These are phyloP conservation scores for Yarrowia deformans DNA, from an alignment of 805 yeast genomes.

Conservation along the genomic window DNA sequence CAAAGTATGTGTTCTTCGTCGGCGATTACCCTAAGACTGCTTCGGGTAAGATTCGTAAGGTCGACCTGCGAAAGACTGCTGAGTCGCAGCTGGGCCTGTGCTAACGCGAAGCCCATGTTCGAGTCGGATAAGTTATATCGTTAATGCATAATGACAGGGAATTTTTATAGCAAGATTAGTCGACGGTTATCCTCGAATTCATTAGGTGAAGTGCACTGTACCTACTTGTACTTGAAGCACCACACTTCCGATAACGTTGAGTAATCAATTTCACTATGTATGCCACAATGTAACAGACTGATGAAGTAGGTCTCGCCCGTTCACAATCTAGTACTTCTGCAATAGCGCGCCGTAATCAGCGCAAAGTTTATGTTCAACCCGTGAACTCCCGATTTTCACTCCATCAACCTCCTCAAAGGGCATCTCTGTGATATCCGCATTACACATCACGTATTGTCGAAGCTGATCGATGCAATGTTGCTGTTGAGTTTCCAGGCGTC, in stretches of 20 bases:
- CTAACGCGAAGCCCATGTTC: not conserved
- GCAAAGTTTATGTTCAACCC: conserved; percentile 22
- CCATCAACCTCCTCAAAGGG: conserved; percentile 19
- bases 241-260: too few relatives aligned
- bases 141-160: conserved; percentile 5
- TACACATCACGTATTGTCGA: conserved; percentile 26
- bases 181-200: too few relatives aligned
- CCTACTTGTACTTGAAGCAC: too few relatives aligned
- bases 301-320: too few relatives aligned
- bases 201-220: too few relatives aligned
- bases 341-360: not conserved
- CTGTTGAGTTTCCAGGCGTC: not conserved
- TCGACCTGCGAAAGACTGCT: conserved; percentile 46
- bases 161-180: not conserved
- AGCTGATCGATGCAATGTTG: conserved; percentile 23
- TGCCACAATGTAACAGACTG: too few relatives aligned
- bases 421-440: conserved; percentile 12
- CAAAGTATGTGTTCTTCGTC: conserved; percentile 45
- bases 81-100: conserved; percentile 29
- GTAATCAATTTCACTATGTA: too few relatives aligned
- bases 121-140: conserved; percentile 15
- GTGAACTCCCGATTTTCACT: conserved; percentile 16
- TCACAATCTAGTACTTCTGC: not conserved
- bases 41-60: conserved; percentile 49
- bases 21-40: conserved; percentile 49